Evolutionary conservation across 495 filamentous ascomycete genomes (phyloP).

Genomic region (Aspergillus egyptiacus): DNA sequence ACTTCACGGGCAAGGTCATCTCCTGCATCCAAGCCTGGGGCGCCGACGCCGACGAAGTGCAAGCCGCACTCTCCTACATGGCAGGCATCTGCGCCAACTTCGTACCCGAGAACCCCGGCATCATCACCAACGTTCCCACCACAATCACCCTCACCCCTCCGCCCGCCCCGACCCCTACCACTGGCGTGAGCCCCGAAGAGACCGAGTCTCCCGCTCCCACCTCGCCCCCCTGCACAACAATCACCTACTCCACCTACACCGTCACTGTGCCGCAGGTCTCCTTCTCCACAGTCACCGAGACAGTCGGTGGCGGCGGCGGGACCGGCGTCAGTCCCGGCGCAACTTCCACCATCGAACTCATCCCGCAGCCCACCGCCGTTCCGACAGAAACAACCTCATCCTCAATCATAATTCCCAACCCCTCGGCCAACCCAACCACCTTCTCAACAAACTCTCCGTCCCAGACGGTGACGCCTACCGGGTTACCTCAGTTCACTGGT

Average conservation of each 20-base stretch:
- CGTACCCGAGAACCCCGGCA: conserved; percentile 71
- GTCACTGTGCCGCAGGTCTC: conserved; percentile 68
- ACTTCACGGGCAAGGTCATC: conserved; percentile 75
- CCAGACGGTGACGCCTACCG: background rate
- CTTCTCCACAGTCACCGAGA: conserved; percentile 54
- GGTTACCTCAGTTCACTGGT: conserved; percentile 1
- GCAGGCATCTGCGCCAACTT: conserved; percentile 82
- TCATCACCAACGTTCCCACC: conserved; percentile 65
- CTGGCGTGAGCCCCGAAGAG: conserved; percentile 45
- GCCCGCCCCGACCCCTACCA: conserved; percentile 30
- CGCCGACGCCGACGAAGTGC: conserved; percentile 56
- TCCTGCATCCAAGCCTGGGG: conserved; percentile 76
- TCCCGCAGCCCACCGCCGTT: conserved; percentile 13
- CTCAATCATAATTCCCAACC: conserved; percentile 8
- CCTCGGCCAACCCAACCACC: conserved; percentile 6
- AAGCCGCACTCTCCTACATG: conserved; percentile 73
- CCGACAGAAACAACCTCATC: background rate
- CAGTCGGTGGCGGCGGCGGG: background rate
- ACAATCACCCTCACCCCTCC: conserved; percentile 48
- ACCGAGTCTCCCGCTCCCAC: conserved; percentile 21
- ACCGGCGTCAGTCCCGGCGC: conserved; percentile 12
- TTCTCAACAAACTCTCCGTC: conserved; percentile 1
- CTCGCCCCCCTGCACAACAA: conserved; percentile 52
- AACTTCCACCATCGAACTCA: conserved; percentile 20
- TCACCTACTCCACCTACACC: conserved; percentile 56